phyloP scores from a whole-genome alignment of 495 filamentous ascomycete species.

The Aspergillus coremiiformis region DNA sequence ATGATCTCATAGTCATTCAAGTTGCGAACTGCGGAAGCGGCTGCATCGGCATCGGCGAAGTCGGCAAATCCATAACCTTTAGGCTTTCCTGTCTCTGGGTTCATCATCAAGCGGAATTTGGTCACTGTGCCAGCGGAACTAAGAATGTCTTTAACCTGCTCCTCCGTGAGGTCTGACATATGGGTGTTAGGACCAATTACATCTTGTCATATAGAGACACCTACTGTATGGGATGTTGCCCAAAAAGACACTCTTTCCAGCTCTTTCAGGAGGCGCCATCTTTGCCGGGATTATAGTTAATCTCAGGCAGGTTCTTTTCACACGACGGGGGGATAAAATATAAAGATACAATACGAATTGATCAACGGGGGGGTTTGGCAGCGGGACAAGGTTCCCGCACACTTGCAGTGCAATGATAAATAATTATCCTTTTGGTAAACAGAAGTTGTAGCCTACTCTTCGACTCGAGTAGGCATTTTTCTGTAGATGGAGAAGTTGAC shows the following conservation, averaged over 20 bases:
- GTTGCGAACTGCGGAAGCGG: constrained; percentile 90
- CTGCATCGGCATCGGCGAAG: constrained; percentile 82
- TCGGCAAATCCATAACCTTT: constrained; percentile 97
- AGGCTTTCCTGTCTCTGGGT: constrained; percentile 87
- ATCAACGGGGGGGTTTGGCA: background rate
- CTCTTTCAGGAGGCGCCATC: constrained; percentile 48
- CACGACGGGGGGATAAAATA: background rate
- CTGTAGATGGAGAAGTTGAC: background rate
- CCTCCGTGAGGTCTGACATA: constrained; percentile 73
- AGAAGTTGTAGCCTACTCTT: background rate
- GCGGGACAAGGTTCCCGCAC: background rate
- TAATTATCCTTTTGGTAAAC: background rate
- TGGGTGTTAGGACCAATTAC: constrained; percentile 9
- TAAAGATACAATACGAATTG: background rate
- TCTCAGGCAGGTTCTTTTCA: background rate
- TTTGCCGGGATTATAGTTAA: constrained; percentile 13
- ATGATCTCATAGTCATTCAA: constrained; percentile 94
- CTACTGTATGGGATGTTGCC: constrained; percentile 71
- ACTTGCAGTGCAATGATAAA: background rate
- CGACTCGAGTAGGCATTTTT: background rate
- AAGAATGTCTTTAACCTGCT: constrained; percentile 88
- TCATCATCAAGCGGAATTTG: constrained; percentile 92
- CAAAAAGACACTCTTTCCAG: constrained; percentile 67
- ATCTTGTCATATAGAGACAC: constrained; percentile 1
- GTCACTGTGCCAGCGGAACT: constrained; percentile 78